A percentile compares a stretch with the other conserved stretches of the same genome.
phyloP scores from a whole-genome alignment of 257 asterid genomes.

The Thymus mandschuricus region DNA sequence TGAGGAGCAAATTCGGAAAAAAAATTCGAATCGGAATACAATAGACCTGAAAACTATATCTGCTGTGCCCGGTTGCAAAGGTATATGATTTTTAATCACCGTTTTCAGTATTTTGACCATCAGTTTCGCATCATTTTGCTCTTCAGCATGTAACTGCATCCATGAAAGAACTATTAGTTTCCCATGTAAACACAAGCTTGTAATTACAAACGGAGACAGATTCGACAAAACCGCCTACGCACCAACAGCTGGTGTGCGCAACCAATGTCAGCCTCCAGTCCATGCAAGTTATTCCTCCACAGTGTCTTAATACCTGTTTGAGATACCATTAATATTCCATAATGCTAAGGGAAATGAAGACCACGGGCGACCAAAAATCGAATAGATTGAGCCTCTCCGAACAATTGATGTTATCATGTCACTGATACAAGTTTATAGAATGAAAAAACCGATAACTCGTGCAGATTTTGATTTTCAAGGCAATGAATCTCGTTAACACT shows the following conservation, averaged over 20 bases:
- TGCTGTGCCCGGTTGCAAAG: conserved; percentile 87
- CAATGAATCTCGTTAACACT: too few species aligned
- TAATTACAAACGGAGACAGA: conserved; percentile 20
- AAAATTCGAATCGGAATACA: background rate
- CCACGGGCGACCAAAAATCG: conserved; percentile 12
- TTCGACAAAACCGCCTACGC: conserved; percentile 24
- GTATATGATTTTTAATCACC: conserved; percentile 63
- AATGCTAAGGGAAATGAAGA: background rate
- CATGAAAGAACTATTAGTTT: conserved; percentile 27
- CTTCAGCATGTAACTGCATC: conserved; percentile 83
- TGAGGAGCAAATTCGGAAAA: conserved; percentile 17
- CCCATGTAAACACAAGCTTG: conserved; percentile 8
- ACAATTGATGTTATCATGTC: conserved; percentile 18
- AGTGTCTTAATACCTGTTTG: conserved; percentile 72
- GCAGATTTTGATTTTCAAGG: background rate
- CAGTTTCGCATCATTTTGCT: conserved; percentile 69
- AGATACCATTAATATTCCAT: conserved; percentile 18
- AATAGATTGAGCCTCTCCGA: conserved; percentile 12
- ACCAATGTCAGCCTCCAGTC: conserved; percentile 77
- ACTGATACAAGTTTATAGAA: background rate
- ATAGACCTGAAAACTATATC: conserved; percentile 77
- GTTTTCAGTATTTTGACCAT: conserved; percentile 73
- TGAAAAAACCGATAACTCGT: background rate
- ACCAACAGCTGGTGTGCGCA: conserved; percentile 89
- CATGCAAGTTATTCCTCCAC: conserved; percentile 74